Conservation (phyloP, 257 asterid species). For the Misopates orontium region DNA sequence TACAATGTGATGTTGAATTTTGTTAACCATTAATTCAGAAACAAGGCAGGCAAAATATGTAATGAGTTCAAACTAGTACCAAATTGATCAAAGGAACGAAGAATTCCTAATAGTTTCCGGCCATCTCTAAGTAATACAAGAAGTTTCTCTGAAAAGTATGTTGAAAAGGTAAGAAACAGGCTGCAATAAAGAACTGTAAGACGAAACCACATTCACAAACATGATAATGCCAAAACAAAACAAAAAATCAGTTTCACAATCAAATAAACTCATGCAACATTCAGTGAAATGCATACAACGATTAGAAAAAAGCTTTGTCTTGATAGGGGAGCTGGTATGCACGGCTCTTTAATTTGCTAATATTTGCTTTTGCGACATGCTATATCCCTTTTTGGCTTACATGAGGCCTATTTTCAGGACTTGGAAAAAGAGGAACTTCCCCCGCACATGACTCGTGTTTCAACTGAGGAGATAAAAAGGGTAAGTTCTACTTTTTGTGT, state of each 20-base stretch:
- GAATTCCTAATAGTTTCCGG: constrained; percentile 66
- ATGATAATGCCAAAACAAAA: background rate
- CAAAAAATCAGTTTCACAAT: background rate
- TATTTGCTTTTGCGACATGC: background rate
- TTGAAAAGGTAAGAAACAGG: background rate
- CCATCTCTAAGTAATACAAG: constrained; percentile 79
- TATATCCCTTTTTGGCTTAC: constrained; percentile 9
- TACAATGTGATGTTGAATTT: constrained; percentile 31
- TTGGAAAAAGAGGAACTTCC: constrained; percentile 88
- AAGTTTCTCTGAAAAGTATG: constrained; percentile 55
- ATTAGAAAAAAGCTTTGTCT: constrained; percentile 84
- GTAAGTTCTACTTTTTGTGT: constrained; percentile 42
- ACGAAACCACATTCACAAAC: background rate
- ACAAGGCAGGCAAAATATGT: background rate
- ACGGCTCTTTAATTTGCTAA: constrained; percentile 14
- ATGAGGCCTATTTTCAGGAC: constrained; percentile 51
- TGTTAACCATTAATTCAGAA: constrained; percentile 23
- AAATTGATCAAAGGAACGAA: constrained; percentile 83
- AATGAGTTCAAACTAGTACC: constrained; percentile 44
- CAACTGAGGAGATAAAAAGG: constrained; percentile 71
- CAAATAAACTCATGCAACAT: background rate
- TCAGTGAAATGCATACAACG: too few species aligned
- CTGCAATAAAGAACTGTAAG: background rate
- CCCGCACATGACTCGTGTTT: constrained; percentile 74
- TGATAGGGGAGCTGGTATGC: constrained; percentile 96